Percentiles rank a stretch among this genome's conserved stretches.
Evolutionary conservation across 768 basidiomycete species (phyloP).

Genomic region (Tremella fuciformis): DNA sequence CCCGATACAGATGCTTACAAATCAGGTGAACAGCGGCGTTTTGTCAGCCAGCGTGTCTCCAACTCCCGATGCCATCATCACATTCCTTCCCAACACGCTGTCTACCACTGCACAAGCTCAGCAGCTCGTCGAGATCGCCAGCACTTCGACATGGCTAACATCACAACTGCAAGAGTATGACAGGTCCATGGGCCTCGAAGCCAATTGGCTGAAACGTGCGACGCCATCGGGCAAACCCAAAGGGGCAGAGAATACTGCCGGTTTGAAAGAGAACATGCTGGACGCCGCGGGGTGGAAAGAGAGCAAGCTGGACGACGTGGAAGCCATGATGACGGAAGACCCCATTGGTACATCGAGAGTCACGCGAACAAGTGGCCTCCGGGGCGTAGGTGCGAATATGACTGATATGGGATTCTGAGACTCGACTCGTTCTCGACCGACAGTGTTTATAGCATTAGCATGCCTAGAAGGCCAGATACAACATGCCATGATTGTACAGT

Average conservation of each 20-base stretch:
- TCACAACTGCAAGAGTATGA: too few relatives aligned
- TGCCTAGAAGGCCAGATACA: too few relatives aligned
- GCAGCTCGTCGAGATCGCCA: too few relatives aligned
- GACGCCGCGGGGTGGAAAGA: conserved; percentile 1
- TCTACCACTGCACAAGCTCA: conserved; percentile 1
- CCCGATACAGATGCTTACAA: conserved; percentile 1
- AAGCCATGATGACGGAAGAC: conserved; percentile 6
- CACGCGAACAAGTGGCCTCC: neutral
- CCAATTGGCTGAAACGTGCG: too few relatives aligned
- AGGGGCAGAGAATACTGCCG: neutral
- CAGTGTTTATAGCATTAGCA: too few relatives aligned
- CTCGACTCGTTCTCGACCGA: neutral
- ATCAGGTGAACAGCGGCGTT: too few relatives aligned
- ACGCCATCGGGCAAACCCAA: neutral
- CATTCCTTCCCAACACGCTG: conserved; percentile 16
- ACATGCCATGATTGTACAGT: too few relatives aligned
- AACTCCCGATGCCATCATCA: conserved; percentile 15
- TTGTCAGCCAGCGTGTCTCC: too few relatives aligned
- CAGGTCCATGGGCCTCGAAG: too few relatives aligned
- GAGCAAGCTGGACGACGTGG: neutral
- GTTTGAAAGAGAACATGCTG: too few relatives aligned
- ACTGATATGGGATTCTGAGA: conserved; percentile 23
- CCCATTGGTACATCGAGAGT: neutral
- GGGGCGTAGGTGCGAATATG: conserved; percentile 9
- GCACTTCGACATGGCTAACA: too few relatives aligned